These are phyloP conservation scores for Lignosus rhinocerotis DNA, from an alignment of 1,284 basidiomycete genomes.

Conservation along the genomic window DNA sequence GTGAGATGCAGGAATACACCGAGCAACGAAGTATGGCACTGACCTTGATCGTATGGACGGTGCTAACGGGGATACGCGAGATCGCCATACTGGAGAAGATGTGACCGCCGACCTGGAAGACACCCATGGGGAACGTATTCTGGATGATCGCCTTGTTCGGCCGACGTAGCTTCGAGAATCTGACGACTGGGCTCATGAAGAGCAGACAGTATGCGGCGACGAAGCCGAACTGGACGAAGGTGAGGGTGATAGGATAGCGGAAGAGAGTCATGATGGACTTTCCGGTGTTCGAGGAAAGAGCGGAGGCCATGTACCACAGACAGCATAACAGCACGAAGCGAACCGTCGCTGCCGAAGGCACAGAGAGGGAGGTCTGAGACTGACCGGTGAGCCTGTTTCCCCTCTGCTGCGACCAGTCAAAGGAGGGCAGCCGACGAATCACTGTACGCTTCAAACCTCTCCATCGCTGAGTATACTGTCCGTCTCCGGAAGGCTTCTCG, in stretches of 20 bases:
- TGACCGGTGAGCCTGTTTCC: conserved; percentile 9
- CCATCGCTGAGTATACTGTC: conserved; percentile 17
- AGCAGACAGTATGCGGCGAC: conserved; percentile 86
- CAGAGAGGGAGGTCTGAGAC: conserved; percentile 4
- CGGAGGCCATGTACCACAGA: conserved; percentile 84
- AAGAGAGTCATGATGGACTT: conserved; percentile 88
- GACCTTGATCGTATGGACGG: conserved; percentile 99
- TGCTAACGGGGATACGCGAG: conserved; percentile 93
- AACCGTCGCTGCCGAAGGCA: conserved; percentile 34
- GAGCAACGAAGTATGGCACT: conserved; percentile 25
- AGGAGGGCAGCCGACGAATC: conserved; percentile 22
- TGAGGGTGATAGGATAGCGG: conserved; percentile 87
- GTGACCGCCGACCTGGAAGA: conserved; percentile 96
- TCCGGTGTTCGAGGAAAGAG: conserved; percentile 87
- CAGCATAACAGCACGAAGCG: conserved; percentile 68
- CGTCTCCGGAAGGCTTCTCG: conserved; percentile 23
- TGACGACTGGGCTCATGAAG: conserved; percentile 72
- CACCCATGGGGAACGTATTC: conserved; percentile 88
- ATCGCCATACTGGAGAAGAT: conserved; percentile 98
- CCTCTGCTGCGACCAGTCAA: conserved; percentile 17
- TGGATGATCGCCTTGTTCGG: conserved; percentile 76
- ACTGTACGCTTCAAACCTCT: conserved; percentile 23
- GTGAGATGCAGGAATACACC: conserved; percentile 2
- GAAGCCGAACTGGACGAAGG: conserved; percentile 97
- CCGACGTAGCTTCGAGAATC: conserved; percentile 63